Base-by-base conservation (phyloP, 192 early-diverging fungal species). In the Chytriomyces sp. region DNA sequence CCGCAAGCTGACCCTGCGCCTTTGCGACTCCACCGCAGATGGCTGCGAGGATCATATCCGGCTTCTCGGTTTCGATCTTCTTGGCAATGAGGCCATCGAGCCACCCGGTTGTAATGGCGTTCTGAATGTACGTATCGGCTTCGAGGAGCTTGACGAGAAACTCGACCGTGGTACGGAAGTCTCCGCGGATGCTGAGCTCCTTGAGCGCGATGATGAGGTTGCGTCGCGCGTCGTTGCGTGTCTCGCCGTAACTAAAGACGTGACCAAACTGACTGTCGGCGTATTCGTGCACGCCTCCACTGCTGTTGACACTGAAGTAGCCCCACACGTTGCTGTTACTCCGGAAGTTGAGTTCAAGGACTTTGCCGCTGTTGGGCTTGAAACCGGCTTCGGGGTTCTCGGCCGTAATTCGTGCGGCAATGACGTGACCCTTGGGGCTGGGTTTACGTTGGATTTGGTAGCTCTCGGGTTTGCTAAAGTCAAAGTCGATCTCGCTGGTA, bases 181-280 rank as follows among this genome's bases (percentile, higher is more conserved):
- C 96, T 76, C 96, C 96, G 74, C 97, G 92, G 76, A 98, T 98
- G 34, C 95, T 97, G 22, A 99, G 85, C 81, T 99, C 97, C 84
- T 98, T 99, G 34, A 99, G 79, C 32, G 97, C 97, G 64, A 99
- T 90, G 17, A 99, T 92, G 89, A 99, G 93, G 77, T 96, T 95
- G 85, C 96, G 93, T 10, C 97, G 84, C 39, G 95, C 88, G 71
- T 94, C 91, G 71, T 93, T 92, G 75, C 97, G 89, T 74, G 93
- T 94, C 56, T 93, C 92, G 49, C 97, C 97, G 74, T 97, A 99
- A 10, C 96, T 90, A 72, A 99, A 99, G 64, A 99, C 93, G 82
- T 99, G 97, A 37, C 97, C 97, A 74, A 99, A 99, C 82, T 99
- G 97, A 31, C 93, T 96, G 77, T 99, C 97, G n/a, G 97, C 97